These are phyloP conservation scores for Gillenia trifoliata DNA, from an alignment of 306 rosid species.

Conservation along the genomic window DNA sequence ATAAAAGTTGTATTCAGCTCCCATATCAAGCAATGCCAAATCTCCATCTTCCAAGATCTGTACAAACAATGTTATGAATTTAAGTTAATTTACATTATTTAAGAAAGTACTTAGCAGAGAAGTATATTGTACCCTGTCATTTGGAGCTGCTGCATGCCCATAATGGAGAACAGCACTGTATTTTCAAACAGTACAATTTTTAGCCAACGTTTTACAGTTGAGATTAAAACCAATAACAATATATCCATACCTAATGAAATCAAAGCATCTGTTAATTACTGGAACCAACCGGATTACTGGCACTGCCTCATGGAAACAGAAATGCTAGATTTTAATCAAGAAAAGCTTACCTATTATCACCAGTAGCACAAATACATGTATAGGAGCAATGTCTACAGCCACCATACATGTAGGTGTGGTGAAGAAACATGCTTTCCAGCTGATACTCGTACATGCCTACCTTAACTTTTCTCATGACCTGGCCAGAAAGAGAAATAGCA, in stretches of 20 bases:
- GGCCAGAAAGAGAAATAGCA: slow-evolving; percentile 19
- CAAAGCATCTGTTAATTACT: neutral
- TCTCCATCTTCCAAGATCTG: slow-evolving; percentile 85
- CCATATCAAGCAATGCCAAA: slow-evolving; percentile 95
- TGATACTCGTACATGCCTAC: slow-evolving; percentile 92
- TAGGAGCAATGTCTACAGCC: slow-evolving; percentile 96
- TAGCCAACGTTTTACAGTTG: slow-evolving; percentile 21
- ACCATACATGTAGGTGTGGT: slow-evolving; percentile 95
- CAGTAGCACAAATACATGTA: slow-evolving; percentile 95
- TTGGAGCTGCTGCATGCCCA: slow-evolving; percentile 96
- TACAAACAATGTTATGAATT: slow-evolving; percentile 13
- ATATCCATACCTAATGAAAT: neutral
- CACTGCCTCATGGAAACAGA: neutral
- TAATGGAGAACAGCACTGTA: slow-evolving; percentile 89
- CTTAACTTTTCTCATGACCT: slow-evolving; percentile 80
- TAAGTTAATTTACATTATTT: neutral
- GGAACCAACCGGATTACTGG: neutral
- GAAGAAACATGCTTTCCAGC: slow-evolving; percentile 88
- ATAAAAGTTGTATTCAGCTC: slow-evolving; percentile 91
- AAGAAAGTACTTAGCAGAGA: slow-evolving; percentile 1
- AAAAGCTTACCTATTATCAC: slow-evolving; percentile 54
- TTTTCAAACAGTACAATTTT: slow-evolving; percentile 17
- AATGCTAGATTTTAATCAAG: neutral
- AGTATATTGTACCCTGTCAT: slow-evolving; percentile 57
- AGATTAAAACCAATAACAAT: neutral